Conservation (phyloP, 2,329 filamentous ascomycete genomes). For the Pseudovirgaria hyperparasitica region DNA sequence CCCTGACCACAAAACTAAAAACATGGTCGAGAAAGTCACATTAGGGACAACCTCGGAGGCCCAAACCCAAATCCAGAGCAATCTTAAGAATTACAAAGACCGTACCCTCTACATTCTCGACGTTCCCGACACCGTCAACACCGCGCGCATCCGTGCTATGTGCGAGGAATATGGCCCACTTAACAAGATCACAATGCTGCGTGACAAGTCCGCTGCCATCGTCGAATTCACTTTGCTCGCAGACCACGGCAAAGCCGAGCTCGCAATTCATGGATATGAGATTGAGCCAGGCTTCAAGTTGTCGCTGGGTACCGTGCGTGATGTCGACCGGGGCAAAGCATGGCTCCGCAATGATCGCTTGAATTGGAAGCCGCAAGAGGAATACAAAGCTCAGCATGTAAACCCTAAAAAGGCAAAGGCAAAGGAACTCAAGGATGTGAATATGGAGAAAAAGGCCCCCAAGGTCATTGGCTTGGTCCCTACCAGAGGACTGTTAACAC, state of each 20-base stretch:
- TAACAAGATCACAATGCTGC: constrained; percentile 64
- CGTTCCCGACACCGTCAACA: constrained; percentile 84
- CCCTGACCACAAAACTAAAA: constrained; percentile 28
- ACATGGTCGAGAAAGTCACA: constrained; percentile 13
- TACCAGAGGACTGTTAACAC: constrained; percentile 27
- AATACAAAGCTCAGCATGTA: constrained; percentile 23
- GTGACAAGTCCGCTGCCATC: constrained; percentile 72
- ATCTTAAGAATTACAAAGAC: too few species aligned
- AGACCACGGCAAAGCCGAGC: constrained; percentile 58
- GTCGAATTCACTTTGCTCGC: constrained; percentile 65
- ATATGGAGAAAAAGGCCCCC: constrained; percentile 16
- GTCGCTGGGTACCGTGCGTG: constrained; percentile 36
- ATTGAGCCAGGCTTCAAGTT: constrained; percentile 26
- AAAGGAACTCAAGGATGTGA: constrained; percentile 2
- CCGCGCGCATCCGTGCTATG: constrained; percentile 63
- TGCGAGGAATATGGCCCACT: constrained; percentile 59
- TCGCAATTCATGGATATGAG: constrained; percentile 27
- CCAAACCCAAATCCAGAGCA: constrained; percentile 13
- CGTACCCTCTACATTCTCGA: constrained; percentile 74
- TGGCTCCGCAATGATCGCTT: constrained; percentile 29
- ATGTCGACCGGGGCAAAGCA: constrained; percentile 32
- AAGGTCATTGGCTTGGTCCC: constrained; percentile 31
- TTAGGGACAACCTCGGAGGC: constrained; percentile 5
- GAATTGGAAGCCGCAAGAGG: constrained; percentile 23
- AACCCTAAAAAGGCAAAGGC: constrained; percentile 3